phyloP scores from a whole-genome alignment of 1,284 basidiomycete genomes.

The Ustilago xerochloae region DNA sequence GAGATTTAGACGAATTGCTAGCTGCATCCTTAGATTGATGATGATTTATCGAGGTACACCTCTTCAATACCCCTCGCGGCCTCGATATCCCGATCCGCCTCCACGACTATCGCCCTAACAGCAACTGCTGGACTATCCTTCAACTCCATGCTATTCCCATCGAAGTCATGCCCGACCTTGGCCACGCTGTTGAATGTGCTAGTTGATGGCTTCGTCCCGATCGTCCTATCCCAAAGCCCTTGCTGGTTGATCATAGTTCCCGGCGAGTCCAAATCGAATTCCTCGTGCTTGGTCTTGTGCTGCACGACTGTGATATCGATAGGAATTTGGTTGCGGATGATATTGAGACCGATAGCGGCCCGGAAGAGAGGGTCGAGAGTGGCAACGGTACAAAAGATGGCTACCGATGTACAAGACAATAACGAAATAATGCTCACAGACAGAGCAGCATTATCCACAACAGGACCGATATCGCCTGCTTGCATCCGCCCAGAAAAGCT shows the following conservation, averaged over 20 bases:
- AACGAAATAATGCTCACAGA: background rate
- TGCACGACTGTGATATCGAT: slow-evolving; percentile 15
- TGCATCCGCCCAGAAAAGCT: background rate
- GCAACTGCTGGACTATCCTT: no score
- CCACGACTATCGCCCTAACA: no score
- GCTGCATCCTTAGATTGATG: no score
- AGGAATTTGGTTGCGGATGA: slow-evolving; percentile 3
- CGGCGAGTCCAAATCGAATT: background rate
- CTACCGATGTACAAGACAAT: slow-evolving; percentile 19
- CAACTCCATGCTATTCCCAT: no score
- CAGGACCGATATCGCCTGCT: background rate
- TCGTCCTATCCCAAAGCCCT: background rate
- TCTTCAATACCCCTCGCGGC: no score
- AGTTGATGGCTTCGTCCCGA: background rate
- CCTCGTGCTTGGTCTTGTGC: slow-evolving; percentile 1
- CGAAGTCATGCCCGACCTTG: no score
- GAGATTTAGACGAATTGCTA: background rate
- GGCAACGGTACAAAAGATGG: slow-evolving; percentile 16
- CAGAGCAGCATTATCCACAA: background rate
- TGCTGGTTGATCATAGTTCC: background rate
- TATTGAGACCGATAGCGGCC: slow-evolving; percentile 26
- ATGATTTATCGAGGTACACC: no score
- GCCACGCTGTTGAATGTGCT: background rate
- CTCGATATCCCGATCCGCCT: no score
- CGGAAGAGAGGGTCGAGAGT: slow-evolving; percentile 35